Evolutionary conservation across 163 green algal genomes (phyloP).

Genomic region (Chlorella variabilis): DNA sequence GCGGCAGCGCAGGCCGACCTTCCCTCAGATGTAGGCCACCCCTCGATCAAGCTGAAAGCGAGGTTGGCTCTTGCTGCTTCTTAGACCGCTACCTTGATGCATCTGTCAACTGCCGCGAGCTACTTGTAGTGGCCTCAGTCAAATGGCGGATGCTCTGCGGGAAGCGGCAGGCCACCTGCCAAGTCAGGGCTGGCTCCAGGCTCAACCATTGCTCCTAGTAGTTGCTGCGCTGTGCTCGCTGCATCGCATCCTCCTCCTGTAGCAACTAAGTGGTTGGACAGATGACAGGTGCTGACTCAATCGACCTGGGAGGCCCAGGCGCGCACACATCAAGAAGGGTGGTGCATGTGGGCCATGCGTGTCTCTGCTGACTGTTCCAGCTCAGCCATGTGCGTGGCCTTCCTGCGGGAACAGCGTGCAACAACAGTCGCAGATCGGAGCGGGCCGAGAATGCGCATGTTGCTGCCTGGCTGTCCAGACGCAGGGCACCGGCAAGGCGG

Average conservation of each 20-base stretch:
- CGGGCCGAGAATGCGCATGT: too few species aligned
- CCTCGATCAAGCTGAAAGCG: too few species aligned
- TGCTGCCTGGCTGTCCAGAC: too few species aligned
- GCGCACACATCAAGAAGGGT: too few species aligned
- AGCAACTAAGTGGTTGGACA: not conserved
- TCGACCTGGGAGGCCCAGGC: too few species aligned
- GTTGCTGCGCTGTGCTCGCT: not conserved
- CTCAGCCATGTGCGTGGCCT: not conserved
- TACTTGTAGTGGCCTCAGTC: not conserved
- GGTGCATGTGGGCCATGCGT: not conserved
- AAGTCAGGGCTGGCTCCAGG: conserved; percentile 11
- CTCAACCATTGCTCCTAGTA: conserved; percentile 3
- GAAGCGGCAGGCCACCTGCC: conserved; percentile 10
- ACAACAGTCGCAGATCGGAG: too few species aligned
- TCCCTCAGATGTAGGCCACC: too few species aligned
- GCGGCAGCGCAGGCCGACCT: too few species aligned
- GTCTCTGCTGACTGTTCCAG: not conserved
- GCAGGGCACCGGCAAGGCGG: not conserved
- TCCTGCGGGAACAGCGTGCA: not conserved
- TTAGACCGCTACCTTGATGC: too few species aligned
- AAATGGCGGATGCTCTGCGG: not conserved
- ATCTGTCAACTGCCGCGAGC: not conserved
- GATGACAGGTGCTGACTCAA: not conserved
- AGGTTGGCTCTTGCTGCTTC: too few species aligned
- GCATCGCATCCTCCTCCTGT: conserved; percentile 25